Base-by-base conservation (phyloP, 495 filamentous ascomycete genomes). In the Penicillium cataractarum region DNA sequence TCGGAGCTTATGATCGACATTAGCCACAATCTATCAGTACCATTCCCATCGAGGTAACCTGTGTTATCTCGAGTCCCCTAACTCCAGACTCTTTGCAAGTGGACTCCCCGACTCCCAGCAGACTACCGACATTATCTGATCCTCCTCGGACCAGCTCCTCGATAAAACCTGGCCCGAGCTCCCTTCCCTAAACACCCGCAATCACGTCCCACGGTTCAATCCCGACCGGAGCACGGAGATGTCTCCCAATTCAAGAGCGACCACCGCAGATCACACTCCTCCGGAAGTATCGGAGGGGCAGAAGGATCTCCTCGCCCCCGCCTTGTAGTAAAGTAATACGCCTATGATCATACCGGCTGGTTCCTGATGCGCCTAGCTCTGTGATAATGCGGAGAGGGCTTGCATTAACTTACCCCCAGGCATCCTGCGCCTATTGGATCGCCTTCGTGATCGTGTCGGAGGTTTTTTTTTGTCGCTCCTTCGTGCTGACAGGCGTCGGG, bases 371-470 rank as follows among this genome's bases (percentile, higher is more conserved):
- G 49, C 54, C 56, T 19, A 44, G 42, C 40, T 52, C 42, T 66
- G 69, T 71, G 69, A 71, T 71, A 59, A 56, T 67, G 63, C 63
- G 56, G 67, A 70, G 58, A 48, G 33, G 67, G 65, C 70, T 70
- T 72, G 70, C 67, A 72, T 63, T 57, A n/a, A 46, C 21, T n/a
- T 46, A 46, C 42, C 10, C 6, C 15, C 55, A 12, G 42, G 21
- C 39, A 32, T 24, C 46, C 26, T 21, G 32, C 32, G 57, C 51
- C 58, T 39, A 64, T 71, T 68, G 68, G 65, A 33, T 32, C 29
- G n/a, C 17, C 51, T 39, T 33, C 35, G n/a, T 22, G 44, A 35
- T 12, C n/a, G 19, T 22, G 51, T 60, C 63, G 59, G 66, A 63
- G 62, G 19, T 55, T 65, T 68, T 56, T 42, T 39, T 58, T 46